Conservation (phyloP, 2,329 filamentous ascomycete genomes). For the Cryphonectria parasitica region DNA sequence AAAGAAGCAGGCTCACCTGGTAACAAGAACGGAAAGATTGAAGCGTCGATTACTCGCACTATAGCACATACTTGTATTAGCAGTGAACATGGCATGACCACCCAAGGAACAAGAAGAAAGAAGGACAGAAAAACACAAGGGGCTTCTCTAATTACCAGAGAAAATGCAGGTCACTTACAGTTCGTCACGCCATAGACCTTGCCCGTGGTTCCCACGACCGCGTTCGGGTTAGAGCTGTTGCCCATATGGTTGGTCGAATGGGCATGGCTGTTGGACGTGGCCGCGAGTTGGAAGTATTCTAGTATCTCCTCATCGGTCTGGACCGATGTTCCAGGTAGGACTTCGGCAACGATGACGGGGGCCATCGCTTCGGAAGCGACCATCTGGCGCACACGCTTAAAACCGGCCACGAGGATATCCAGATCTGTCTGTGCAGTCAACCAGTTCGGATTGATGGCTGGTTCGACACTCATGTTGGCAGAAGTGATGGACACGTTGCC, state of each 20-base stretch:
- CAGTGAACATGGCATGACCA: too few species aligned
- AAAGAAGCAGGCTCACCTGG: conserved; percentile 1
- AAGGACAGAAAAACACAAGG: too few species aligned
- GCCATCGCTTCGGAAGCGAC: conserved; percentile 17
- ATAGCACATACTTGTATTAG: too few species aligned
- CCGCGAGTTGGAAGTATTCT: conserved; percentile 31
- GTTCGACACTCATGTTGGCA: conserved; percentile 28
- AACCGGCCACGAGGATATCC: conserved; percentile 31
- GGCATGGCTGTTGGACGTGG: conserved; percentile 41
- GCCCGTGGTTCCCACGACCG: conserved; percentile 6
- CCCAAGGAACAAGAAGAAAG: too few species aligned
- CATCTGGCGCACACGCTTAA: conserved; percentile 32
- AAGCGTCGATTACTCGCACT: conserved; percentile 7
- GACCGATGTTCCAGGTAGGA: conserved; percentile 40
- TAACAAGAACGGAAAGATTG: conserved; percentile 12
- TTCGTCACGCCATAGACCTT: conserved; percentile 14
- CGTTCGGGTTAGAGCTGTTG: conserved; percentile 11
- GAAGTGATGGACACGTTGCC: conserved; percentile 12
- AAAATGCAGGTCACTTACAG: not conserved
- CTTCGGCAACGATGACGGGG: conserved; percentile 36
- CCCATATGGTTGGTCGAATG: conserved; percentile 44
- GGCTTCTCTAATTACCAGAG: too few species aligned
- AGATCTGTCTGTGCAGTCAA: conserved; percentile 31
- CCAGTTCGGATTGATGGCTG: conserved; percentile 45
- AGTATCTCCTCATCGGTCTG: conserved; percentile 43